Conservation (phyloP, 2,329 filamentous ascomycete genomes). For the Penicillium sp. region DNA sequence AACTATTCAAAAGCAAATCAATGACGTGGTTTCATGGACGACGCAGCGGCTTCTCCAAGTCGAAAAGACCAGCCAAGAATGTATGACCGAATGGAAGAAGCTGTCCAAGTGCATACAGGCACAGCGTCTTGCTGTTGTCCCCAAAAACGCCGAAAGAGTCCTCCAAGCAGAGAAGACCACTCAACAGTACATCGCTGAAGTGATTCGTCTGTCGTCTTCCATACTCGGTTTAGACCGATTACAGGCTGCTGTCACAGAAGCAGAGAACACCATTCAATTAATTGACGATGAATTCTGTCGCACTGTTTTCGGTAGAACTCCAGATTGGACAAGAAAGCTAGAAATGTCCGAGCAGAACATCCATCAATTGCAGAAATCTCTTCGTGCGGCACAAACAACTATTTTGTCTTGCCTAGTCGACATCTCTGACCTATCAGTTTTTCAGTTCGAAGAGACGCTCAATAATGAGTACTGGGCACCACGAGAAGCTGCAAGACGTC, state of each 20-base stretch:
- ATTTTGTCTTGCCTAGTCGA: not conserved
- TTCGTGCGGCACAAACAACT: not conserved
- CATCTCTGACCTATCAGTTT: not conserved
- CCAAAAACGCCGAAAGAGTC: not conserved
- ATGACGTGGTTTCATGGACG: not conserved
- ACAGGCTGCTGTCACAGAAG: not conserved
- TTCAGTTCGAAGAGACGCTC: slow-evolving; percentile 1
- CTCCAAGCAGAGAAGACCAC: not conserved
- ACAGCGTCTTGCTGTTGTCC: not conserved
- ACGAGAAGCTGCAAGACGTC: slow-evolving; percentile 18
- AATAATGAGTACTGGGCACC: slow-evolving; percentile 17
- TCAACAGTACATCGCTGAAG: not conserved
- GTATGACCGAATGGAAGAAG: not conserved
- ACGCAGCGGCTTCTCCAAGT: not conserved
- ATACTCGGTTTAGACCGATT: not conserved
- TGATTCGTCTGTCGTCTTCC: not conserved
- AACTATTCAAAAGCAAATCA: not conserved
- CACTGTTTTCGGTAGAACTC: not conserved
- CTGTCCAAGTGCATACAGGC: not conserved
- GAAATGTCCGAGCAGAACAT: not conserved
- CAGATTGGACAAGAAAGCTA: not conserved
- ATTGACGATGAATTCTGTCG: slow-evolving; percentile 8
- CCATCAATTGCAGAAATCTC: not conserved
- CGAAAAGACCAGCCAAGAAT: not conserved
- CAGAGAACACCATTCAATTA: not conserved